Conservation (phyloP, 768 basidiomycete species). For the Rhizopogon roseolus region DNA sequence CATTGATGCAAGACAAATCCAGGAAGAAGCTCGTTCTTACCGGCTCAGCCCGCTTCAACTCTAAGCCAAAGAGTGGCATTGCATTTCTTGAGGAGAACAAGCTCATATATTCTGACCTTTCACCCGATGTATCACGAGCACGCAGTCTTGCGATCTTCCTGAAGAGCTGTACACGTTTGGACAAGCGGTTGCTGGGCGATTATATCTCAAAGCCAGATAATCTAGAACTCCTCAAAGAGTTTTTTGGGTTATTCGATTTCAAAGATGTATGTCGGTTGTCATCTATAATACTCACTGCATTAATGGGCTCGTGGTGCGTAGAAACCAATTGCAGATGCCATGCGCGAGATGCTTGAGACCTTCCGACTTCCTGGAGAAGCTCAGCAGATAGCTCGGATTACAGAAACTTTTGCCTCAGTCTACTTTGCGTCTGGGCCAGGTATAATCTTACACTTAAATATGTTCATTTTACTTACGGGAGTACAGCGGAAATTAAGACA, state of each 20-base stretch:
- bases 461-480: neutral
- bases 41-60: constrained; percentile 84
- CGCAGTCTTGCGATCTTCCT: constrained; percentile 81
- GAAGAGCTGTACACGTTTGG: constrained; percentile 77
- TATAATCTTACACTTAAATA: constrained; percentile 23
- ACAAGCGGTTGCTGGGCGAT: constrained; percentile 92
- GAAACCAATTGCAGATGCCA: constrained; percentile 94
- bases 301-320: constrained; percentile 24
- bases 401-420: constrained; percentile 88
- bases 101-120: constrained; percentile 72
- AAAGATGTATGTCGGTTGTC: constrained; percentile 55
- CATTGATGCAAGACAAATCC: constrained; percentile 66
- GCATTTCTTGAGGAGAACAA: constrained; percentile 90
- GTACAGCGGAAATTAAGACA: constrained; percentile 76
- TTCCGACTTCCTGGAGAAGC: constrained; percentile 95
- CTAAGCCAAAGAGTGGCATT: constrained; percentile 87
- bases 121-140: constrained; percentile 48
- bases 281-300: neutral
- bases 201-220: constrained; percentile 89
- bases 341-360: constrained; percentile 89
- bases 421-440: constrained; percentile 87
- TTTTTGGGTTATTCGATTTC: constrained; percentile 88
- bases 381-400: constrained; percentile 90
- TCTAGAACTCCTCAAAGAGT: constrained; percentile 77
- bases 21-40: constrained; percentile 82